Percentiles rank a stretch among this genome's conserved stretches.
These are phyloP conservation scores for Trichoderma reesei DNA, from an alignment of 495 filamentous ascomycete species.

Conservation along the genomic window DNA sequence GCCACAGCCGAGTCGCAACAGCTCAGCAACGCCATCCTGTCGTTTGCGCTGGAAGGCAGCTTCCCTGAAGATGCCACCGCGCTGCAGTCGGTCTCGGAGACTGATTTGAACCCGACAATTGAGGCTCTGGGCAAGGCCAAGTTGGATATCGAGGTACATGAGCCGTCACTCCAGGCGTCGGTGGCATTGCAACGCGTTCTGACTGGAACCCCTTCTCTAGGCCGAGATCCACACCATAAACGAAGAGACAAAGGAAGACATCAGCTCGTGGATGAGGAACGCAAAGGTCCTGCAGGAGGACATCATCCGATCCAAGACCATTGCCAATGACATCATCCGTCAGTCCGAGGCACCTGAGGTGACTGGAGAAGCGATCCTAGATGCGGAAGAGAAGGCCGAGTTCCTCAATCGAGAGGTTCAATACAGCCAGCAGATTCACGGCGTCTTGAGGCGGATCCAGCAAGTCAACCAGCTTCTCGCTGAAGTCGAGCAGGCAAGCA, in stretches of 20 bases:
- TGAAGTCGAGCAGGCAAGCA: slow-evolving; percentile 39
- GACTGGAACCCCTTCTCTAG: slow-evolving; percentile 27
- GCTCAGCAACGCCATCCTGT: slow-evolving; percentile 57
- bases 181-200: not conserved
- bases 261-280: slow-evolving; percentile 74
- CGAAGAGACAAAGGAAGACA: slow-evolving; percentile 61
- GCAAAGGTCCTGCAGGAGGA: slow-evolving; percentile 76
- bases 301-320: slow-evolving; percentile 59
- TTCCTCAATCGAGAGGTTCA: slow-evolving; percentile 65
- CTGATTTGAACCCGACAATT: slow-evolving; percentile 51
- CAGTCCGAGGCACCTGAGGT: slow-evolving; percentile 56
- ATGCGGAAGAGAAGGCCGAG: slow-evolving; percentile 57
- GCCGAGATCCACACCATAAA: slow-evolving; percentile 62
- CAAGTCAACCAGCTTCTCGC: slow-evolving; percentile 41
- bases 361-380: slow-evolving; percentile 47
- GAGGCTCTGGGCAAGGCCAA: slow-evolving; percentile 55
- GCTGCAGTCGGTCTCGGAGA: slow-evolving; percentile 43
- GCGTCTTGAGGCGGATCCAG: slow-evolving; percentile 51
- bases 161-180: not conserved
- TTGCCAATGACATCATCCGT: slow-evolving; percentile 65
- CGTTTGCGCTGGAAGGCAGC: slow-evolving; percentile 56
- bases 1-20: slow-evolving; percentile 16
- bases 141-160: slow-evolving; percentile 55
- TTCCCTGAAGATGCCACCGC: slow-evolving; percentile 69
- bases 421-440: slow-evolving; percentile 62